Conservation (phyloP, 2,329 filamentous ascomycete species). For the Cyphellophora attinorum region DNA sequence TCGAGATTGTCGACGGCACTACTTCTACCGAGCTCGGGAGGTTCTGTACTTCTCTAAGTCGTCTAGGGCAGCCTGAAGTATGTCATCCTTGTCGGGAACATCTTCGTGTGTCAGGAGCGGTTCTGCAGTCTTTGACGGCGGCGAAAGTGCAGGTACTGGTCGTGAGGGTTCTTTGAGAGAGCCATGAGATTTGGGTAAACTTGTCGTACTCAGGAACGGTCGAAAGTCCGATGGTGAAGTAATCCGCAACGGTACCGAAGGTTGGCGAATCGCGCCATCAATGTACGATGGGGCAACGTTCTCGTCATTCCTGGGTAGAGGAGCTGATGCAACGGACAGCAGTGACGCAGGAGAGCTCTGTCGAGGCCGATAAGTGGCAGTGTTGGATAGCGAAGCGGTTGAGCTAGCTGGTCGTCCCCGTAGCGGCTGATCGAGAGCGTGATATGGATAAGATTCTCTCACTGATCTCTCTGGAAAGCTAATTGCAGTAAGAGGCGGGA, state of each 20-base stretch:
- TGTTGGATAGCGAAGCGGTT: not conserved
- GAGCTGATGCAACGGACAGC: constrained; percentile 7
- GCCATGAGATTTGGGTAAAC: no score
- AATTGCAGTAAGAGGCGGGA: constrained; percentile 8
- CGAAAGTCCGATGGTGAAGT: no score
- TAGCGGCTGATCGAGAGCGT: no score
- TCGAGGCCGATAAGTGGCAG: not conserved
- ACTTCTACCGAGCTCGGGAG: not conserved
- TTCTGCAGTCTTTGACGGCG: no score
- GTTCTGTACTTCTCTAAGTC: not conserved
- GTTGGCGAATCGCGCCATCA: not conserved
- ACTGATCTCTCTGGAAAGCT: no score
- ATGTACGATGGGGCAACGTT: constrained; percentile 5
- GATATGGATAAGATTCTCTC: no score
- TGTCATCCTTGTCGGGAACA: not conserved
- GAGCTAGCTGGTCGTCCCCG: not conserved
- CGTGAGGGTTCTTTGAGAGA: no score
- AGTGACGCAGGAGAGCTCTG: constrained; percentile 8
- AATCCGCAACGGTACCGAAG: no score
- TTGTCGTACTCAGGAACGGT: no score
- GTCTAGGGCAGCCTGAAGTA: not conserved
- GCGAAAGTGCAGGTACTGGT: no score
- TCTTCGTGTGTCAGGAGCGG: no score
- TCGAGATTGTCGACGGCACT: not conserved
- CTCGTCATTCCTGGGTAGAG: constrained; percentile 6